Base-by-base conservation (phyloP, 495 filamentous ascomycete genomes). In the Articulospora tetracladia region DNA sequence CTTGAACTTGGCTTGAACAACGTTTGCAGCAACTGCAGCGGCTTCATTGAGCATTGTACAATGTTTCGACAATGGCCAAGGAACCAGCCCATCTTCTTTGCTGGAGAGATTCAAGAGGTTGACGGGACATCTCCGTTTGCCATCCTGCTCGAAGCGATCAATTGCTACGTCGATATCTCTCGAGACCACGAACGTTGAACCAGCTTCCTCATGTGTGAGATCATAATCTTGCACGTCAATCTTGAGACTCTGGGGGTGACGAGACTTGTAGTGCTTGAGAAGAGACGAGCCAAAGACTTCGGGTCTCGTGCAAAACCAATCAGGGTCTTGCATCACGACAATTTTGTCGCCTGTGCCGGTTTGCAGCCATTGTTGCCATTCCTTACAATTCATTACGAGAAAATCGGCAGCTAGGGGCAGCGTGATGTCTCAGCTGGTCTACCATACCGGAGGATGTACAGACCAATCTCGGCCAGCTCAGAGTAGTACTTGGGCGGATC, bases 41-140 rank as follows among this genome's bases (percentile, higher is more conserved):
- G 54, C 54, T n/a, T 57, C 36, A 28, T 57, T 57, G n/a, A 57
- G 39, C 30, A 57, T 39, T 19, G 41, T 57, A 44, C 54, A 57
- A 19, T 57, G 54, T 26, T 57, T 57, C 28, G 54, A 39, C 3
- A 57, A 20, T 13, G 54, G 54, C 54, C 54, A 57, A 1, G 54
- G 54, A 11, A 44, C 30, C 12, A 25, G n/a, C 23, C 30, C 54
- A 30, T 57, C 54, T 26, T 57, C 54, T 17, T 27, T 57, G 26
- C 54, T 47, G 22, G 24, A 47, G 15, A 57, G 22, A 48, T 44
- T 57, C 19, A 57, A 20, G 22, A 57, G 54, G 20, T 57, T 57
- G 54, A 57, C 23, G n/a, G 54, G 54, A n/a, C 36, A 44, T 26
- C 24, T 47, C 17, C 54, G 23, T 44, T 57, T 27, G 46, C 27